These are phyloP conservation scores for Dissophora ornata DNA, from an alignment of 192 early-diverging fungal species.

Conservation along the genomic window DNA sequence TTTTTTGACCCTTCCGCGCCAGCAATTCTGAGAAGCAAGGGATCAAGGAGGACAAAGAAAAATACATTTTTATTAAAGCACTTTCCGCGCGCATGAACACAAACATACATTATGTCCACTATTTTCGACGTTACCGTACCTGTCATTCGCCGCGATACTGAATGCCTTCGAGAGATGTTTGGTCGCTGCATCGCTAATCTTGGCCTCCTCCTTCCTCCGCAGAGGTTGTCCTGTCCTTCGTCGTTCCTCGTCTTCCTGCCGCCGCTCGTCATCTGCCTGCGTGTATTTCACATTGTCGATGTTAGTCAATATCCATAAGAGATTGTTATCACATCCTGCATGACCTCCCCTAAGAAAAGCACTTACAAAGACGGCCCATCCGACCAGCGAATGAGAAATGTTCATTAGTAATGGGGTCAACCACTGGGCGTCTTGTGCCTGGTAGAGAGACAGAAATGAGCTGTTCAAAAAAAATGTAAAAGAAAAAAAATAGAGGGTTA, in stretches of 20 bases:
- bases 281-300: too few relatives aligned
- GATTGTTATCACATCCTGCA: too few relatives aligned
- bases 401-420: slow-evolving; percentile 31
- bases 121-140: too few relatives aligned
- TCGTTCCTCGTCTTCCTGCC: slow-evolving; percentile 23
- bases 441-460: slow-evolving; percentile 23
- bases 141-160: slow-evolving; percentile 59
- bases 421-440: slow-evolving; percentile 27
- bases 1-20: slow-evolving; percentile 56
- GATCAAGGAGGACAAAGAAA: not conserved
- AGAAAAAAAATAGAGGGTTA: too few relatives aligned
- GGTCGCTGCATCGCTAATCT: slow-evolving; percentile 44
- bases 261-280: slow-evolving; percentile 11
- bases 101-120: too few relatives aligned
- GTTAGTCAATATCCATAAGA: too few relatives aligned
- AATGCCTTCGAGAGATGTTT: slow-evolving; percentile 55
- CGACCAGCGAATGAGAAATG: slow-evolving; percentile 24
- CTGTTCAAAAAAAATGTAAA: slow-evolving; percentile 8
- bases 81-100: too few relatives aligned
- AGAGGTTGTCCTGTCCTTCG: not conserved
- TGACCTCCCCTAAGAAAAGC: too few relatives aligned
- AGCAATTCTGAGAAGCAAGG: slow-evolving; percentile 4
- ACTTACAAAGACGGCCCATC: slow-evolving; percentile 40
- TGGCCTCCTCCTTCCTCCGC: slow-evolving; percentile 23
- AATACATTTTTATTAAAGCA: too few relatives aligned